These are phyloP conservation scores for Rhazya stricta DNA, from an alignment of 257 asterid genomes.

Conservation along the genomic window DNA sequence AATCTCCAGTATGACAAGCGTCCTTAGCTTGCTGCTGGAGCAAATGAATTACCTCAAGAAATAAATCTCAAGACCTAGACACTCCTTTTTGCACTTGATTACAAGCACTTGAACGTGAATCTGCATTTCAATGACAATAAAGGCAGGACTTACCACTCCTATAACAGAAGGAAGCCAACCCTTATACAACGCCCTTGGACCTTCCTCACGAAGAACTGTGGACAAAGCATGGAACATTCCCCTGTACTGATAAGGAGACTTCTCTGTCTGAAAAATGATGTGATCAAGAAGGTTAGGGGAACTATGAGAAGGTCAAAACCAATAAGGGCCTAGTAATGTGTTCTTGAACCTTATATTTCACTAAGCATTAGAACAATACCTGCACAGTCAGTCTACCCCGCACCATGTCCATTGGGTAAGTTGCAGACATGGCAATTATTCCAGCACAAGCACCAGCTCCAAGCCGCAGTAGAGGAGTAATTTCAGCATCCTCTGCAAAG, in stretches of 20 bases:
- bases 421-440: constrained; percentile 98
- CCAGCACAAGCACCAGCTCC: constrained; percentile 99
- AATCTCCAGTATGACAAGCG: background rate
- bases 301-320: background rate
- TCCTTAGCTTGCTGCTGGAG: background rate
- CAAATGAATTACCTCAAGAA: constrained; percentile 1
- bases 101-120: background rate
- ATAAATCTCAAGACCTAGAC: background rate
- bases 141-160: constrained; percentile 78
- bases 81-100: background rate
- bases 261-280: constrained; percentile 64
- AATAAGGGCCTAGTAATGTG: background rate
- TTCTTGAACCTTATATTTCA: background rate
- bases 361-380: constrained; percentile 36
- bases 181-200: constrained; percentile 88
- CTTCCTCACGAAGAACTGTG: constrained; percentile 97
- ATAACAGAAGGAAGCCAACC: constrained; percentile 99
- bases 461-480: constrained; percentile 81
- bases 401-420: constrained; percentile 99
- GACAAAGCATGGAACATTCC: constrained; percentile 94
- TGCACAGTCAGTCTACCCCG: constrained; percentile 96
- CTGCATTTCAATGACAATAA: background rate
- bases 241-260: constrained; percentile 84
- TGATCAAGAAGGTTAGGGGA: constrained; percentile 11
- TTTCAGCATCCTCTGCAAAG: constrained; percentile 74